phyloP scores from a whole-genome alignment of 805 yeast genomes.

The Danielozyma ontarioensis region DNA sequence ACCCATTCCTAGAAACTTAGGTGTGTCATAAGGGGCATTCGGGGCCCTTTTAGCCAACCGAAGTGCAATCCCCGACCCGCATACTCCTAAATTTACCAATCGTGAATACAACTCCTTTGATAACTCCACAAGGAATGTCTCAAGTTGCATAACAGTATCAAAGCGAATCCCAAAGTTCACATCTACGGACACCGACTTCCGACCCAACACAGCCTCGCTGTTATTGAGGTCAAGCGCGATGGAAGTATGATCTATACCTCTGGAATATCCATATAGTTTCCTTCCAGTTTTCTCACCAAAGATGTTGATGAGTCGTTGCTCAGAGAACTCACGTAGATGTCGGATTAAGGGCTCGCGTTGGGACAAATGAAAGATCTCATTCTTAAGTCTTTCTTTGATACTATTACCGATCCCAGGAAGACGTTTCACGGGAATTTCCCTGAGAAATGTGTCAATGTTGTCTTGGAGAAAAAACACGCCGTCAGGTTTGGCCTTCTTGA shows the following conservation, averaged over 20 bases:
- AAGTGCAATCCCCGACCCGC: slow-evolving; percentile 57
- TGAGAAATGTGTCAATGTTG: slow-evolving; percentile 27
- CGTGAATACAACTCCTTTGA: slow-evolving; percentile 56
- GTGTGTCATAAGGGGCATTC: slow-evolving; percentile 68
- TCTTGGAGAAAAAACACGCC: slow-evolving; percentile 45
- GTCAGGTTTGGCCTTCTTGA: slow-evolving; percentile 74
- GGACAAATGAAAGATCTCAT: slow-evolving; percentile 16
- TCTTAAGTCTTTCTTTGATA: slow-evolving; percentile 41
- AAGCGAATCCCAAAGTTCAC: slow-evolving; percentile 89
- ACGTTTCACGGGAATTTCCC: slow-evolving; percentile 27
- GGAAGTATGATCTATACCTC: slow-evolving; percentile 64
- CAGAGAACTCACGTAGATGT: slow-evolving; percentile 32
- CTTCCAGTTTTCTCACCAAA: slow-evolving; percentile 71
- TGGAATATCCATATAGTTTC: slow-evolving; percentile 52
- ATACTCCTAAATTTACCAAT: slow-evolving; percentile 39
- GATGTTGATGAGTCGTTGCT: slow-evolving; percentile 31
- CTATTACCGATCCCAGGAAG: slow-evolving; percentile 64
- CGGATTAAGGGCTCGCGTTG: slow-evolving; percentile 23
- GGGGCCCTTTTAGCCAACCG: slow-evolving; percentile 60
- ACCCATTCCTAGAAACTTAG: slow-evolving; percentile 85
- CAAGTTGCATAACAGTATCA: slow-evolving; percentile 54
- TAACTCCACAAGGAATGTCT: slow-evolving; percentile 53
- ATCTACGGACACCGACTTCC: slow-evolving; percentile 82
- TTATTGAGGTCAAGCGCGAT: slow-evolving; percentile 49
- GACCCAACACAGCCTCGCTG: slow-evolving; percentile 38